phyloP scores from a whole-genome alignment of 495 filamentous ascomycete species.

The Hyaloscypha finlandica region DNA sequence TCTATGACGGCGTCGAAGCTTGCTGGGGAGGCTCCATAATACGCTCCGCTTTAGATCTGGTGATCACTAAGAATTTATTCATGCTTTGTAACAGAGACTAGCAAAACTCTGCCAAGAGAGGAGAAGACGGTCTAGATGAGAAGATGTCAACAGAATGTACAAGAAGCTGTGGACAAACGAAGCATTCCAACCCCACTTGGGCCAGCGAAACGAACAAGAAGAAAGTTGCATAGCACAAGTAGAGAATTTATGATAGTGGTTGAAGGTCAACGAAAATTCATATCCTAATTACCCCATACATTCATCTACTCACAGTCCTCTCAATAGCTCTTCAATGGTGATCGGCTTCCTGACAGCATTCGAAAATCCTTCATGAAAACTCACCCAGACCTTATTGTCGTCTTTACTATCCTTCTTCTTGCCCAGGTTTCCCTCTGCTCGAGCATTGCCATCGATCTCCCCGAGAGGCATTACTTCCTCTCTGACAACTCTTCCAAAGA shows the following conservation, averaged over 20 bases:
- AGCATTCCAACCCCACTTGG: too few species aligned
- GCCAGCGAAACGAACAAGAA: background rate
- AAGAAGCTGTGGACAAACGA: too few species aligned
- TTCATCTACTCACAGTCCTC: slow-evolving; percentile 48
- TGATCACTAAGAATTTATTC: too few species aligned
- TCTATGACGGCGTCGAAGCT: too few species aligned
- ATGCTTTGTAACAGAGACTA: too few species aligned
- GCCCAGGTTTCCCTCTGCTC: slow-evolving; percentile 30
- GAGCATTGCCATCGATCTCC: slow-evolving; percentile 42
- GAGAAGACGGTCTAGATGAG: too few species aligned
- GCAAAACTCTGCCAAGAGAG: too few species aligned
- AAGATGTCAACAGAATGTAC: too few species aligned
- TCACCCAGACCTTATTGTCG: slow-evolving; percentile 81
- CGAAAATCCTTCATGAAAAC: slow-evolving; percentile 92
- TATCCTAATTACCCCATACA: background rate
- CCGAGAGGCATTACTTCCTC: slow-evolving; percentile 31
- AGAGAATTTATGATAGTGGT: too few species aligned
- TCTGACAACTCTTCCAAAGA: slow-evolving; percentile 74
- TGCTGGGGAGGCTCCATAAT: too few species aligned
- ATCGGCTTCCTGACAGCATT: slow-evolving; percentile 96
- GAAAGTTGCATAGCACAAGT: background rate
- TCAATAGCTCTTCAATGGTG: slow-evolving; percentile 80
- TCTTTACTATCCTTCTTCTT: slow-evolving; percentile 39
- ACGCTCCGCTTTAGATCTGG: too few species aligned
- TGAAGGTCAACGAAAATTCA: background rate